These are phyloP conservation scores for Monotropa hypopitys DNA, from an alignment of 179 eudicot genomes.

Conservation along the genomic window DNA sequence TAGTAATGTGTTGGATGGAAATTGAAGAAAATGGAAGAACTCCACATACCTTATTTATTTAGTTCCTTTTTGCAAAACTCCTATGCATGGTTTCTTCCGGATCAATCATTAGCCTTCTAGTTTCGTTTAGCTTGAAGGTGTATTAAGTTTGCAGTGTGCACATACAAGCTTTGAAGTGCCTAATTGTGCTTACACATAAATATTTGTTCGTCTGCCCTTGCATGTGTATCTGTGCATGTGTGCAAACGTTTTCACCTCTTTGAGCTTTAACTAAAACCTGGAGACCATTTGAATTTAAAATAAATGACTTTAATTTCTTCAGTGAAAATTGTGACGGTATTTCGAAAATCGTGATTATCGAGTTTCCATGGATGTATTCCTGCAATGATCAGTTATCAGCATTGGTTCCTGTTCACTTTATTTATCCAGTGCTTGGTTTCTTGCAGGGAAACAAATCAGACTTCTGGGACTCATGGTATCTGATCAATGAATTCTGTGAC, in stretches of 20 bases:
- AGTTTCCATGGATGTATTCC: not conserved
- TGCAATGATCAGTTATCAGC: not conserved
- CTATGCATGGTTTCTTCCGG: not conserved
- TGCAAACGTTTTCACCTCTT: not conserved
- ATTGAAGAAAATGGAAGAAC: not conserved
- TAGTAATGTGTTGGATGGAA: not conserved
- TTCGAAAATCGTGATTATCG: no score
- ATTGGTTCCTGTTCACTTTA: not conserved
- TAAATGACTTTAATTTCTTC: not conserved
- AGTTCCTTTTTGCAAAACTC: not conserved
- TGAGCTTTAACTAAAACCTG: not conserved
- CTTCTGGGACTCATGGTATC: slow-evolving; percentile 57
- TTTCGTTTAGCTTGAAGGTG: not conserved
- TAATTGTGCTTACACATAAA: not conserved
- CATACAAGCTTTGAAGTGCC: not conserved
- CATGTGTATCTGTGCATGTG: not conserved
- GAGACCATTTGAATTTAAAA: not conserved
- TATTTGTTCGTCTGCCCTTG: not conserved
- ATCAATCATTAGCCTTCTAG: not conserved
- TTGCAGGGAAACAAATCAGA: slow-evolving; percentile 51
- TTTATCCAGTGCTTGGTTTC: slow-evolving; percentile 7
- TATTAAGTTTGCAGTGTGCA: not conserved
- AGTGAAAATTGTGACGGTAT: no score
- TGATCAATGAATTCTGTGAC: not conserved
- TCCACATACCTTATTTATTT: not conserved